These are phyloP conservation scores for Colletotrichum melonis DNA, from an alignment of 2,329 filamentous ascomycete genomes.

Conservation along the genomic window DNA sequence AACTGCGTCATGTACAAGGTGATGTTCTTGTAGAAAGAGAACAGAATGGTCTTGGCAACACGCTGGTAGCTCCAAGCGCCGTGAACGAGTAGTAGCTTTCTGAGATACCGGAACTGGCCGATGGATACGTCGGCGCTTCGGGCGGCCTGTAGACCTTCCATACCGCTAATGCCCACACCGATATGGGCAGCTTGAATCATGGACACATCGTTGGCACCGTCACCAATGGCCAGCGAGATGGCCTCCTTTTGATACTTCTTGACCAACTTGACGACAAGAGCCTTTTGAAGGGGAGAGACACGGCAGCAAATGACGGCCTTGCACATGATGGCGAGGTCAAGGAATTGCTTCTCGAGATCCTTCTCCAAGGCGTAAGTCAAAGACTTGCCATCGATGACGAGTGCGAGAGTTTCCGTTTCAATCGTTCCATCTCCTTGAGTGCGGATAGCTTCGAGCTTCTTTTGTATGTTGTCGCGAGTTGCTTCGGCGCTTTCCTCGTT, in stretches of 20 bases:
- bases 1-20: constrained; percentile 99
- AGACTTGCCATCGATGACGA: constrained; percentile 96
- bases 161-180: constrained; percentile 95
- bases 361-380: constrained; percentile 93
- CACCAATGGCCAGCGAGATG: constrained; percentile 94
- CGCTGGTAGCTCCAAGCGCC: constrained; percentile 98
- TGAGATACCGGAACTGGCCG: constrained; percentile 93
- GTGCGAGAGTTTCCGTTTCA: constrained; percentile 86
- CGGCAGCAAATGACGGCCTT: constrained; percentile 99
- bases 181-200: constrained; percentile 99
- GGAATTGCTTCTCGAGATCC: constrained; percentile 91
- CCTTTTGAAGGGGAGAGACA: constrained; percentile 97
- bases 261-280: constrained; percentile 96
- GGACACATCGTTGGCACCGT: constrained; percentile 98
- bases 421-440: constrained; percentile 82
- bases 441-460: constrained; percentile 91
- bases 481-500: constrained; percentile 87
- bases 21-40: constrained; percentile 99
- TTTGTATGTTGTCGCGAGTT: constrained; percentile 89
- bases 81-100: constrained; percentile 93
- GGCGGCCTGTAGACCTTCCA: constrained; percentile 96
- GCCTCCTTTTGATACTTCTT: constrained; percentile 91
- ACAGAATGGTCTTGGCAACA: constrained; percentile 95
- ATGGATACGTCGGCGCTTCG: constrained; percentile 96
- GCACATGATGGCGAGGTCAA: constrained; percentile 94